phyloP scores from a whole-genome alignment of 192 early-diverging fungal genomes.

The Podochytrium sp. region DNA sequence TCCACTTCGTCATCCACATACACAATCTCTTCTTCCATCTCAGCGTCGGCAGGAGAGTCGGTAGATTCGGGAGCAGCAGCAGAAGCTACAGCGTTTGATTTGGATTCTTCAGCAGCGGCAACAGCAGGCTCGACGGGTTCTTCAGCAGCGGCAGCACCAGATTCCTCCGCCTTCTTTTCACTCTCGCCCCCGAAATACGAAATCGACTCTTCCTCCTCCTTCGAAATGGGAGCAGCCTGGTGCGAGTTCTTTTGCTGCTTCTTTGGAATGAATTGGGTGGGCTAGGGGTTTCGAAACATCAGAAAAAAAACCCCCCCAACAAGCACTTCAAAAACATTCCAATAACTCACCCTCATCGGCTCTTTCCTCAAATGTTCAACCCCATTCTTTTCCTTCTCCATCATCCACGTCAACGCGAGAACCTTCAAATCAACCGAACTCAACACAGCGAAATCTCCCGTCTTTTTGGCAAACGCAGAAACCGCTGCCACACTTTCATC shows the following conservation, averaged over 20 bases:
- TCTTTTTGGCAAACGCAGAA: slow-evolving; percentile 82
- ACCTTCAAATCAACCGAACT: slow-evolving; percentile 86
- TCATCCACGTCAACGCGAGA: slow-evolving; percentile 84
- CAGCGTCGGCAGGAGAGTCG: not conserved
- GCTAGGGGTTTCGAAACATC: not conserved
- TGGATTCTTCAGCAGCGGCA: too few relatives aligned
- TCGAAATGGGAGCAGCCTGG: too few relatives aligned
- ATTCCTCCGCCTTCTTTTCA: too few relatives aligned
- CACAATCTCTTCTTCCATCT: slow-evolving; percentile 14
- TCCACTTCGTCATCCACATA: slow-evolving; percentile 13
- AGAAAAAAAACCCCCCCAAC: not conserved
- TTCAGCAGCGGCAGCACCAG: too few relatives aligned
- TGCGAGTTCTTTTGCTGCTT: not conserved
- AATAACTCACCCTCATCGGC: slow-evolving; percentile 48
- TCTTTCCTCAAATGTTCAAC: slow-evolving; percentile 62
- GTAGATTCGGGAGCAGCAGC: not conserved
- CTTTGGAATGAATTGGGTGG: not conserved
- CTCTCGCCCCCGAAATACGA: too few relatives aligned
- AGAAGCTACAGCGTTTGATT: too few relatives aligned
- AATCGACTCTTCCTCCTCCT: too few relatives aligned
- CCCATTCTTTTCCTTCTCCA: slow-evolving; percentile 68
- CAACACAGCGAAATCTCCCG: slow-evolving; percentile 86
- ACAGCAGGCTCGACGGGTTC: too few relatives aligned
- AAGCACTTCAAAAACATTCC: not conserved
- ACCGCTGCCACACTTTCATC: slow-evolving; percentile 49